A percentile compares a stretch with the other conserved stretches of the same genome.
These are phyloP conservation scores for Trametes elegans DNA, from an alignment of 768 basidiomycete species.

Conservation along the genomic window DNA sequence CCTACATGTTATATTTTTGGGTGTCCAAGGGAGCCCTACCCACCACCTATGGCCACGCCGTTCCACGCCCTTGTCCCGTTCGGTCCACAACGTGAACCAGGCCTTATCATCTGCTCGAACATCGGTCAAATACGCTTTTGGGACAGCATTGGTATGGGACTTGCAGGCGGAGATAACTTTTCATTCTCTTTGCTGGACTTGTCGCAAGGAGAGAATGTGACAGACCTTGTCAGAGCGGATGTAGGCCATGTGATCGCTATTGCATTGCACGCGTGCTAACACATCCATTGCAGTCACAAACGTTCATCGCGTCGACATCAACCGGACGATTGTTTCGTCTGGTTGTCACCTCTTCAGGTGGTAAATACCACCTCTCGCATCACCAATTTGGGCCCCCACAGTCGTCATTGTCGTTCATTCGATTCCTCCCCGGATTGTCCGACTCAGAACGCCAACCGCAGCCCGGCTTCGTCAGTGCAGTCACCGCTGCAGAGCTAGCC, in stretches of 20 bases:
- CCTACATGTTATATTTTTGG: slow-evolving; percentile 84
- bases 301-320: slow-evolving; percentile 68
- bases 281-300: slow-evolving; percentile 47
- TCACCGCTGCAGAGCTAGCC: slow-evolving; percentile 44
- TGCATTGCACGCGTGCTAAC: neutral
- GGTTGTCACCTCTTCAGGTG: slow-evolving; percentile 61
- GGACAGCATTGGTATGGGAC: slow-evolving; percentile 82
- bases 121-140: slow-evolving; percentile 79
- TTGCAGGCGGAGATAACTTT: slow-evolving; percentile 75
- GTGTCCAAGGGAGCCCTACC: slow-evolving; percentile 50
- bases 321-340: slow-evolving; percentile 65
- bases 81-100: slow-evolving; percentile 73
- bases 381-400: slow-evolving; percentile 61
- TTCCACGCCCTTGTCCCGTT: slow-evolving; percentile 60
- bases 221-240: slow-evolving; percentile 63
- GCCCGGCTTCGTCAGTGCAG: slow-evolving; percentile 62
- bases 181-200: slow-evolving; percentile 49
- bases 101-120: slow-evolving; percentile 74
- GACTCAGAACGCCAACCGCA: slow-evolving; percentile 42
- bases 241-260: slow-evolving; percentile 37
- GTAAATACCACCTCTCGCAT: slow-evolving; percentile 58
- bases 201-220: slow-evolving; percentile 55
- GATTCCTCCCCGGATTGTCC: slow-evolving; percentile 43
- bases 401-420: slow-evolving; percentile 41
- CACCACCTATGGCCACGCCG: slow-evolving; percentile 52